Conservation (phyloP, 768 basidiomycete genomes). For the Hypsizygus marmoreus region DNA sequence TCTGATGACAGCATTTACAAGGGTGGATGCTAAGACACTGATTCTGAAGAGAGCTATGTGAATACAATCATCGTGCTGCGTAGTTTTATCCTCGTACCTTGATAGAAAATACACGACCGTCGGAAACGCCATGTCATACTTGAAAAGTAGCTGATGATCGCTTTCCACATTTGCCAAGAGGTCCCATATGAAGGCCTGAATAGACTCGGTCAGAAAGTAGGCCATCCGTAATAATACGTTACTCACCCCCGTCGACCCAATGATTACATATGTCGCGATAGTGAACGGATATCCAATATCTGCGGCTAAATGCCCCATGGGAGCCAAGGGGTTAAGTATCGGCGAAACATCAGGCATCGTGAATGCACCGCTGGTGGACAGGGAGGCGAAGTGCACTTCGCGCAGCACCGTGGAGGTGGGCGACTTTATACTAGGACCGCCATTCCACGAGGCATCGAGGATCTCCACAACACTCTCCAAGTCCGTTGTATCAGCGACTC, state of each 20-base stretch:
- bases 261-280: conserved; percentile 23
- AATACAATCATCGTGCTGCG: background rate
- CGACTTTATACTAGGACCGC: too few relatives aligned
- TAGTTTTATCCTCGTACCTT: too few relatives aligned
- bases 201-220: background rate
- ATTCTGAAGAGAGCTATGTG: conserved; percentile 4
- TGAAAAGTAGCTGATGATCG: conserved; percentile 22
- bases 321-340: conserved; percentile 25
- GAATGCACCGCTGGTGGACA: background rate
- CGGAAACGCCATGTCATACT: conserved; percentile 14
- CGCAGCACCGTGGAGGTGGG: background rate
- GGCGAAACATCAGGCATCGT: background rate
- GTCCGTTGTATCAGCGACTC: background rate
- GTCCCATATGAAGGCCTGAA: conserved; percentile 31
- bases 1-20: conserved; percentile 16
- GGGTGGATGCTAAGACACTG: conserved; percentile 16
- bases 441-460: background rate
- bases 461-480: too few relatives aligned
- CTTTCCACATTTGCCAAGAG: conserved; percentile 21
- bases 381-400: too few relatives aligned
- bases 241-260: conserved; percentile 12
- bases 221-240: background rate
- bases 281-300: conserved; percentile 23
- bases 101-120: conserved; percentile 28
- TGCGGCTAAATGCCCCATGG: conserved; percentile 27